Conservation (phyloP, 306 rosid species). For the Astragalus glycyphyllos region DNA sequence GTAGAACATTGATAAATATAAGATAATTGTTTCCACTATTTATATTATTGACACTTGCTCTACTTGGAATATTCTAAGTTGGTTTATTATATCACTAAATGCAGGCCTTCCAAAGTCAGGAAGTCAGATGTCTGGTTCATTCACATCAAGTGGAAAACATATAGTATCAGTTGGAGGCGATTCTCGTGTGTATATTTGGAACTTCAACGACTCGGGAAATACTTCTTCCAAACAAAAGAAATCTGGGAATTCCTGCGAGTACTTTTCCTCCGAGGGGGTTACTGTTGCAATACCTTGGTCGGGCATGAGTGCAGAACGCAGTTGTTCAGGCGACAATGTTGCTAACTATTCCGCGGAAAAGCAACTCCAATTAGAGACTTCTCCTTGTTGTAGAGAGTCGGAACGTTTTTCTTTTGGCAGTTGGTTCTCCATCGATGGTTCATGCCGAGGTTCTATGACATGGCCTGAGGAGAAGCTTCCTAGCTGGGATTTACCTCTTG, state of each 20-base stretch:
- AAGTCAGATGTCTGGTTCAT: constrained; percentile 81
- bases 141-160: constrained; percentile 63
- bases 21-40: neutral
- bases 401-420: constrained; percentile 63
- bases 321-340: constrained; percentile 22
- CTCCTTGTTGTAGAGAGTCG: constrained; percentile 41
- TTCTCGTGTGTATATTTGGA: constrained; percentile 79
- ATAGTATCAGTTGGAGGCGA: constrained; percentile 82
- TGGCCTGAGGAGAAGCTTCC: constrained; percentile 96
- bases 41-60: neutral
- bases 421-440: constrained; percentile 71
- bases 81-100: constrained; percentile 34
- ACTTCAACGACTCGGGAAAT: constrained; percentile 44
- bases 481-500: constrained; percentile 48
- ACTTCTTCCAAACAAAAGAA: constrained; percentile 52
- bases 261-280: constrained; percentile 72
- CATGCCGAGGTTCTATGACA: constrained; percentile 66
- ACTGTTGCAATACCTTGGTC: constrained; percentile 86
- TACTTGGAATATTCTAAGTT: constrained; percentile 36
- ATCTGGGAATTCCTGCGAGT: constrained; percentile 66
- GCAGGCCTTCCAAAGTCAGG: constrained; percentile 77
- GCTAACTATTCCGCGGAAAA: constrained; percentile 35
- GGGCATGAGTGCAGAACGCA: constrained; percentile 50
- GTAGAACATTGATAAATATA: neutral
- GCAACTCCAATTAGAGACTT: constrained; percentile 24